Evolutionary conservation across 1,284 basidiomycete genomes (phyloP), one percentile per base, ranked within the genome.

Genomic region (Fomitiporia mediterranea): DNA sequence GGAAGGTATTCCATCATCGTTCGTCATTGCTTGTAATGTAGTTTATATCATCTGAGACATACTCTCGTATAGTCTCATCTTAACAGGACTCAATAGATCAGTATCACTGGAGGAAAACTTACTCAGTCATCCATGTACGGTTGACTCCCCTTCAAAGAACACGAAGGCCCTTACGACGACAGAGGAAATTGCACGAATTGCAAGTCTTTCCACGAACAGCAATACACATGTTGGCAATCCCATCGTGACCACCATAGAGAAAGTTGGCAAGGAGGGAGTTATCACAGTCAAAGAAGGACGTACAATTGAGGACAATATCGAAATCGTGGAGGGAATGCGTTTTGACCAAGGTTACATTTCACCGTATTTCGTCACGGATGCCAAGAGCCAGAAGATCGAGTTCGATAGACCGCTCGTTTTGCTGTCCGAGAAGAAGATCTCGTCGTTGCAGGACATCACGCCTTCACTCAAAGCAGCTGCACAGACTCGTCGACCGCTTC

Each of bases 281-380:
- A 98, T 99, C 78, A 99, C 96, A 60, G 95, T 99, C 72, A 97
- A 97, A 80, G 96, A 98, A 74, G 96, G 96, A 55, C 86, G 89
- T 63, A 98, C 96, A 11, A 96, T 96, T 64, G 94, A 98, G 67
- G 96, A 99, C 70, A 90, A 98, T 77, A 98, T 98, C 69, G 96
- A 99, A 73, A 95, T 99, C 69, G 98, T 96, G 34, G 96, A 99
- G 76, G 96, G 96, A 70, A 99, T 98, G 96, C 87, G 94, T 67
- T 98, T 99, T 77, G 96, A 99, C 83, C 91, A 96, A 55, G 96
- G 96, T 43, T 99, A 86, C 84, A 97, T 98, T 75, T 95, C 92
- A 1, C 95, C 96, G 1, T 98, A 98, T 84, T 97, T 99, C 72
- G 89, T 99, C 75, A 99, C 96, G 66, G 94, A 99, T 76, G 90